Conservation (phyloP, 345 rosid genomes). For the Garcia nutans region DNA sequence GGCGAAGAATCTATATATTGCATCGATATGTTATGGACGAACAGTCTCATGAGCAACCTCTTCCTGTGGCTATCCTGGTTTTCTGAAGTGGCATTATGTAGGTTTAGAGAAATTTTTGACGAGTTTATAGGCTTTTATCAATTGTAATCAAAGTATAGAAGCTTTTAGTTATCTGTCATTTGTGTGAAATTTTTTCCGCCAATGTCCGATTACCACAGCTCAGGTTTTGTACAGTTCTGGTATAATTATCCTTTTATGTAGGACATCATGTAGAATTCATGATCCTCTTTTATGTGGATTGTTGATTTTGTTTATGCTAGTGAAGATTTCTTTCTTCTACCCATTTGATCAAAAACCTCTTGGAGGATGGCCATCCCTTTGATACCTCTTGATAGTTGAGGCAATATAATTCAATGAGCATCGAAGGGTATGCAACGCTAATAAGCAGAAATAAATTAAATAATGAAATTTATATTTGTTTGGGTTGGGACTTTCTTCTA, state of each 20-base stretch:
- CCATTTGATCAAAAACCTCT: too few species aligned
- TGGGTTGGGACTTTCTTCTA: too few species aligned
- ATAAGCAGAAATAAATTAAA: too few species aligned
- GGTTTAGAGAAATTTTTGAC: slow-evolving; percentile 27
- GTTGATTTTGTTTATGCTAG: not conserved
- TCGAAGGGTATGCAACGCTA: too few species aligned
- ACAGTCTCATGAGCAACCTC: slow-evolving; percentile 61
- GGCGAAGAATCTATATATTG: slow-evolving; percentile 82
- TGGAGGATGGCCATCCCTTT: too few species aligned
- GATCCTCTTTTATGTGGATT: not conserved
- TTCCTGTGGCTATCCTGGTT: not conserved
- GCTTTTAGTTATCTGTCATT: slow-evolving; percentile 8
- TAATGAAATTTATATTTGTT: too few species aligned
- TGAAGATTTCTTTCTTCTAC: not conserved
- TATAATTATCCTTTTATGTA: not conserved
- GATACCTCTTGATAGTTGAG: too few species aligned
- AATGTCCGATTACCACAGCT: not conserved
- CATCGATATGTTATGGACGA: slow-evolving; percentile 82
- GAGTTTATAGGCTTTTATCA: slow-evolving; percentile 26
- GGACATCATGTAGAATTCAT: not conserved
- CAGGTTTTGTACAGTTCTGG: slow-evolving; percentile 13
- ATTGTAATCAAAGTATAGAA: slow-evolving; percentile 33
- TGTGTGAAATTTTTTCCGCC: not conserved
- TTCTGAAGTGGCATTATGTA: slow-evolving; percentile 8
- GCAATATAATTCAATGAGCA: too few species aligned